Conservation (phyloP, 768 basidiomycete genomes). For the Neoboletus magnificus region DNA sequence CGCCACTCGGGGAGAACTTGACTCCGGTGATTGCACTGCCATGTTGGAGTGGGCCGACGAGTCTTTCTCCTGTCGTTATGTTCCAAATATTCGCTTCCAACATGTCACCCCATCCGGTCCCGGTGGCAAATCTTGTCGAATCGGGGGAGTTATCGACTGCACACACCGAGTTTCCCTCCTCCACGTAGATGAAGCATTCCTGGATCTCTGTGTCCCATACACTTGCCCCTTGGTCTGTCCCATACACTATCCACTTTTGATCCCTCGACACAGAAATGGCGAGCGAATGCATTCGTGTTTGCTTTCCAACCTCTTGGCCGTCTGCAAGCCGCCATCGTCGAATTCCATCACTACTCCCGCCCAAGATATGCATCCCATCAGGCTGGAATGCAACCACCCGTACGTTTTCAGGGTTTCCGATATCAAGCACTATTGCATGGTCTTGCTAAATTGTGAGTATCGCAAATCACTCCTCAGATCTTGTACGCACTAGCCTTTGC, state of each 20-base stretch:
- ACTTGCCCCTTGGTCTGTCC: background rate
- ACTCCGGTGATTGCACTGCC: background rate
- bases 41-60: background rate
- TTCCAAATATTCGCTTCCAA: no score
- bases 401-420: background rate
- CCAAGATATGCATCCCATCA: background rate
- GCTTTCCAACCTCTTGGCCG: background rate
- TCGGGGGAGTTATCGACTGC: background rate
- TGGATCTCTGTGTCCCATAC: background rate
- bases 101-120: no score
- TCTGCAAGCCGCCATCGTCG: background rate
- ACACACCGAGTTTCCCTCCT: accelerated
- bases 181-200: background rate
- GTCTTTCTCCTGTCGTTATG: no score
- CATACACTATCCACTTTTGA: background rate
- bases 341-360: background rate
- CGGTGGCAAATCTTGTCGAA: background rate
- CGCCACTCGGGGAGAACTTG: no score
- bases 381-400: background rate
- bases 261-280: background rate
- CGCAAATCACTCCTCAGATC: no score
- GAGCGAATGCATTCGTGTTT: background rate
- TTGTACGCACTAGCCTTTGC: background rate
- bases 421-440: background rate
- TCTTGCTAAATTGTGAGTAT: background rate